Conservation (phyloP, 2,329 filamentous ascomycete species). For the Cladosporium cucumerinum region DNA sequence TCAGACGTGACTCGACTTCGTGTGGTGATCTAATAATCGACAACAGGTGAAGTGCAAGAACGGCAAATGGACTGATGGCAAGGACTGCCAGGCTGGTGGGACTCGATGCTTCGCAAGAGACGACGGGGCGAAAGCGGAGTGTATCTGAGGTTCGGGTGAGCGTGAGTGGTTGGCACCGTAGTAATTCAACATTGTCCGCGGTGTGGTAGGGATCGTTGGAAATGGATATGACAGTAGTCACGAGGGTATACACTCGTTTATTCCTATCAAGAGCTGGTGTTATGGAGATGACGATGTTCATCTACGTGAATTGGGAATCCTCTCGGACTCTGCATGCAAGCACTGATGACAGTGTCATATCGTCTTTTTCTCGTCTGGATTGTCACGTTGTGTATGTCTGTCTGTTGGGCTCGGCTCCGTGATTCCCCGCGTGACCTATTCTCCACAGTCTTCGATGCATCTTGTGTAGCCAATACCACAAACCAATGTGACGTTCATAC, state of each 20-base stretch:
- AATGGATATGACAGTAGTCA: background rate
- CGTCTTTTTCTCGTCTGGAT: background rate
- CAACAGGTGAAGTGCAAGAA: background rate
- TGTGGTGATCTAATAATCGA: background rate
- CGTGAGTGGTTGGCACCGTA: background rate
- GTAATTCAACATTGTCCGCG: background rate
- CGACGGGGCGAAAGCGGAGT: background rate
- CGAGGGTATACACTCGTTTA: background rate
- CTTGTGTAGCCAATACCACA: too few species aligned
- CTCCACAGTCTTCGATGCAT: too few species aligned
- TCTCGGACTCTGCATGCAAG: background rate
- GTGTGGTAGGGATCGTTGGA: background rate
- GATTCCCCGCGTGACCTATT: background rate
- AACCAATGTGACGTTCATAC: background rate
- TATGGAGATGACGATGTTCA: background rate
- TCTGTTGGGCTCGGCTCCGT: background rate
- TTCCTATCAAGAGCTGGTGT: background rate
- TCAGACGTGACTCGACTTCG: background rate
- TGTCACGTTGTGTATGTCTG: background rate
- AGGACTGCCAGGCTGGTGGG: background rate
- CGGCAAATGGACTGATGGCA: slow-evolving; percentile 2
- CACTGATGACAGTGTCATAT: background rate
- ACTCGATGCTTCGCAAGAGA: background rate
- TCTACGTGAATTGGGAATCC: background rate
- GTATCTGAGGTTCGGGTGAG: background rate